Conservation (phyloP, 441 rosid species). For the Biscutella laevigata region DNA sequence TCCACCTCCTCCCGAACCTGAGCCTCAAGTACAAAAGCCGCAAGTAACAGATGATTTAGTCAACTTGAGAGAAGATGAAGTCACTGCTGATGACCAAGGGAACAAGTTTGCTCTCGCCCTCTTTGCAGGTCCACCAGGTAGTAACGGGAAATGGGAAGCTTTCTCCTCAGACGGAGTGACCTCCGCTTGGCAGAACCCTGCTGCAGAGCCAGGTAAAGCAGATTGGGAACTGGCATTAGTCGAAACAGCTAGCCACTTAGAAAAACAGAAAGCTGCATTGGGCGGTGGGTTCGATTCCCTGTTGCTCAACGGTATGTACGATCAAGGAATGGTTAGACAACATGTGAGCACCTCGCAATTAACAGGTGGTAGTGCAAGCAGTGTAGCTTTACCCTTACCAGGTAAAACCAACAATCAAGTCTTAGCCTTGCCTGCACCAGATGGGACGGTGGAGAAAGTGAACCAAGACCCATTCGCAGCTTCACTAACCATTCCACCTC, state of each 20-base stretch:
- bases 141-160: constrained; percentile 83
- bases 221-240: constrained; percentile 97
- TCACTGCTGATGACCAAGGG: constrained; percentile 79
- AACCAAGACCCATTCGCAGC: constrained; percentile 95
- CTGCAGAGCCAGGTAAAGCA: constrained; percentile 74
- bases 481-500: constrained; percentile 73
- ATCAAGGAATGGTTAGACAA: constrained; percentile 87
- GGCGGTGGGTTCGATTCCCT: constrained; percentile 90
- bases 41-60: constrained; percentile 61
- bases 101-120: constrained; percentile 78
- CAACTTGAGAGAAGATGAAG: constrained; percentile 63
- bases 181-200: constrained; percentile 96
- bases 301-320: constrained; percentile 84
- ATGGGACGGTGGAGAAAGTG: constrained; percentile 72
- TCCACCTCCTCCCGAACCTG: constrained; percentile 43
- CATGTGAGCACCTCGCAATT: constrained; percentile 59
- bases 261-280: constrained; percentile 67
- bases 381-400: constrained; percentile 66
- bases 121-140: constrained; percentile 63
- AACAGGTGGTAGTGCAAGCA: constrained; percentile 86
- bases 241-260: constrained; percentile 72
- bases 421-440: constrained; percentile 93
- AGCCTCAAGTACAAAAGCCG: constrained; percentile 44
- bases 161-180: constrained; percentile 73
- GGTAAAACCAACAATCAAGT: constrained; percentile 53